Evolutionary conservation across 345 rosid species (phyloP).

Genomic region (Gossypium anomalum): DNA sequence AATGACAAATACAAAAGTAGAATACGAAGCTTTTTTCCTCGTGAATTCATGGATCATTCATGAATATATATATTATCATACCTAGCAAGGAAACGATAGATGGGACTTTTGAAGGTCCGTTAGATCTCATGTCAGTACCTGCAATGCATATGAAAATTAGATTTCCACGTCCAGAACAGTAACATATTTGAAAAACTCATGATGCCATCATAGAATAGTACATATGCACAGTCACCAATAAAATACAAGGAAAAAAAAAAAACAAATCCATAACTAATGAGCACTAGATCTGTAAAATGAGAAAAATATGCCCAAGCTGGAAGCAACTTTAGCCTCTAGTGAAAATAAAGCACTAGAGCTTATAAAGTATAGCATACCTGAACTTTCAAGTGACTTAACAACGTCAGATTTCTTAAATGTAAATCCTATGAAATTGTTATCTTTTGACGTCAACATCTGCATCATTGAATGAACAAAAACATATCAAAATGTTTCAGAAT

Average conservation of each 20-base stretch:
- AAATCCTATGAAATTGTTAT: conserved; percentile 88
- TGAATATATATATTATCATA: background rate
- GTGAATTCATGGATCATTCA: background rate
- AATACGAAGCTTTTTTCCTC: background rate
- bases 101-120: conserved; percentile 66
- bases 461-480: conserved; percentile 20
- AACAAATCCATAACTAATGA: background rate
- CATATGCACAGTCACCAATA: background rate
- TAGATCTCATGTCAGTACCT: conserved; percentile 61
- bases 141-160: conserved; percentile 25
- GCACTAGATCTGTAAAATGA: background rate
- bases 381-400: conserved; percentile 62
- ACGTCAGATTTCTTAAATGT: conserved; percentile 89
- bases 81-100: conserved; percentile 84
- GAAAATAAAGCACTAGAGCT: background rate
- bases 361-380: conserved; percentile 48
- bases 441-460: conserved; percentile 97
- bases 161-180: background rate
- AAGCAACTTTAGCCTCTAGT: conserved; percentile 8
- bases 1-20: background rate
- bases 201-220: background rate
- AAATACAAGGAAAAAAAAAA: background rate
- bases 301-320: background rate
- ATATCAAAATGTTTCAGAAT: background rate
- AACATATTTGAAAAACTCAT: background rate